A percentile compares a stretch with the other conserved stretches of the same genome.
These are phyloP conservation scores for Eucalyptus urophylla DNA, from an alignment of 345 rosid species.

Conservation along the genomic window DNA sequence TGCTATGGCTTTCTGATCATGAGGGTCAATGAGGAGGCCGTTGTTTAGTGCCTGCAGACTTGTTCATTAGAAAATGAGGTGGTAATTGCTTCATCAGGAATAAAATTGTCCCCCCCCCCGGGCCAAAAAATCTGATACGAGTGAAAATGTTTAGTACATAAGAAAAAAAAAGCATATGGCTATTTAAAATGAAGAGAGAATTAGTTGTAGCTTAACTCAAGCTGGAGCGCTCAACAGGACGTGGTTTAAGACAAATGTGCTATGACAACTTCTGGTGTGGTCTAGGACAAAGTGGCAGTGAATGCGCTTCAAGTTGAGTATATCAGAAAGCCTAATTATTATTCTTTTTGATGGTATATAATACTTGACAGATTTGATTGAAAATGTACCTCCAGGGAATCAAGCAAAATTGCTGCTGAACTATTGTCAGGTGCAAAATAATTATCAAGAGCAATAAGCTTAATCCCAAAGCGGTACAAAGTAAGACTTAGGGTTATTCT, in stretches of 20 bases:
- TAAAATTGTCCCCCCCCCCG: neutral
- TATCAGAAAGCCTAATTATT: neutral
- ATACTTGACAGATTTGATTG: neutral
- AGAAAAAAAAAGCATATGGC: neutral
- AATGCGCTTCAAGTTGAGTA: neutral
- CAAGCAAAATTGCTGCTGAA: neutral
- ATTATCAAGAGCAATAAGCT: neutral
- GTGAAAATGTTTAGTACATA: neutral
- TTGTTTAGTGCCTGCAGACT: slow-evolving; percentile 45
- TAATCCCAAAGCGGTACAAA: neutral
- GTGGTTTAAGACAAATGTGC: neutral
- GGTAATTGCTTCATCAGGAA: neutral
- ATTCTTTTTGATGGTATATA: neutral
- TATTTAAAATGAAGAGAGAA: neutral
- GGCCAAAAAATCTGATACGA: neutral
- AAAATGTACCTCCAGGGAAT: neutral
- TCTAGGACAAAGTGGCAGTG: neutral
- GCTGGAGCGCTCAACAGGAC: neutral
- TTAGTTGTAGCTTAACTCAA: neutral
- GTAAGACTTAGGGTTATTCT: neutral
- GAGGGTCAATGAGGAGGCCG: slow-evolving; percentile 60
- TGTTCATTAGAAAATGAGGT: neutral
- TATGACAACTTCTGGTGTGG: neutral
- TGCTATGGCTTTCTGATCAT: slow-evolving; percentile 49
- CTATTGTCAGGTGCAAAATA: neutral